A percentile compares a stretch with the other conserved stretches of the same genome.
These are phyloP conservation scores for Cinnamomum micranthum DNA, from an alignment of 164 flowering plant genomes.

Conservation along the genomic window DNA sequence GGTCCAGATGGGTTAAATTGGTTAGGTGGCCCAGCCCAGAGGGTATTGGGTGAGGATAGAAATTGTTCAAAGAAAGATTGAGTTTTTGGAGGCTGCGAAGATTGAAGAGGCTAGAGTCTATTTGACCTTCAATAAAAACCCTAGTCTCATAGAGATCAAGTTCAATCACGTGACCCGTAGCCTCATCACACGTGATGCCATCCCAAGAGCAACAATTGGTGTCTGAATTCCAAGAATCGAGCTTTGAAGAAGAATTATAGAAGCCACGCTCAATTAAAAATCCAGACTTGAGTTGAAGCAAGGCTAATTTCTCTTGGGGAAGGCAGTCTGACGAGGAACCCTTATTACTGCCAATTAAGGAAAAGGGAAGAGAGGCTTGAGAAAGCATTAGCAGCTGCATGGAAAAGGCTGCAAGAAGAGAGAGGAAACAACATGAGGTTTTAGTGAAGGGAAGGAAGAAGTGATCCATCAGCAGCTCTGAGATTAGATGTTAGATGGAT, in stretches of 20 bases:
- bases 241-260: conserved; percentile 3
- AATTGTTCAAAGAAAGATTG: conserved; percentile 33
- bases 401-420: conserved; percentile 9
- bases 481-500: too few species aligned
- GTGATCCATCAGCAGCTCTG: too few species aligned
- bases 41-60: conserved; percentile 29
- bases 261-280: neutral
- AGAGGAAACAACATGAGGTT: neutral
- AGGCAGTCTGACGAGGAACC: conserved; percentile 19
- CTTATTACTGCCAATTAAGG: neutral
- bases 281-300: conserved; percentile 6
- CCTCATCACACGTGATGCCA: conserved; percentile 29
- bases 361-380: neutral
- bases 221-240: conserved; percentile 28
- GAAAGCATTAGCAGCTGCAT: neutral
- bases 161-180: conserved; percentile 22
- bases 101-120: neutral
- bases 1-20: conserved; percentile 31
- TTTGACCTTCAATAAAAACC: conserved; percentile 11
- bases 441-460: neutral
- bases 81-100: conserved; percentile 24
- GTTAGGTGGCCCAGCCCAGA: conserved; percentile 25
- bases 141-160: conserved; percentile 27
- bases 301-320: conserved; percentile 22
- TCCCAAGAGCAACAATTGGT: conserved; percentile 35